phyloP scores from a whole-genome alignment of 129 eudicot genomes.

The Saussurea involucrata region DNA sequence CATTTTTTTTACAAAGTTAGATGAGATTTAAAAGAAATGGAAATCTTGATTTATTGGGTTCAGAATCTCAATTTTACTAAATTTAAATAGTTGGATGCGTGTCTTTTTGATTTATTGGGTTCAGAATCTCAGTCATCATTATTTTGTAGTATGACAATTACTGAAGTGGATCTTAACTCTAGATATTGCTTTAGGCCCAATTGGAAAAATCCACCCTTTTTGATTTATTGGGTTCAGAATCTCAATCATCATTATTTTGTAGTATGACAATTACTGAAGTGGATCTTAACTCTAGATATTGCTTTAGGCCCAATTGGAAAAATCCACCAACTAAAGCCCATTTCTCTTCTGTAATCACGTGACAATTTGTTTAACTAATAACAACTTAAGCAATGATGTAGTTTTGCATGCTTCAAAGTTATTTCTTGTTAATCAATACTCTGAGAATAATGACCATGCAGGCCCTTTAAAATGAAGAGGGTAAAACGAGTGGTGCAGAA shows the following conservation, averaged over 20 bases:
- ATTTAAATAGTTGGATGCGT: too few relatives aligned
- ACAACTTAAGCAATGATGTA: background rate
- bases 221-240: too few relatives aligned
- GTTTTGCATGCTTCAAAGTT: background rate
- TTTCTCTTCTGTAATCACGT: background rate
- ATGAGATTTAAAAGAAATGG: background rate
- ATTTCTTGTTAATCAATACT: background rate
- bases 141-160: background rate
- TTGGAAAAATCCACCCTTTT: background rate
- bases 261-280: background rate
- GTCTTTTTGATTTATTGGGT: too few relatives aligned
- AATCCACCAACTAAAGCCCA: background rate
- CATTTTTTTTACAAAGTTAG: background rate
- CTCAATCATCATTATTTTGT: background rate
- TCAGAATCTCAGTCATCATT: background rate
- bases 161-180: background rate
- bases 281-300: background rate
- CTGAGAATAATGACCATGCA: conserved; percentile 23
- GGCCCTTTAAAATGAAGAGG: conserved; percentile 63
- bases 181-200: background rate
- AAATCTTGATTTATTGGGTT: background rate
- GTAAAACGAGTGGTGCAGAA: conserved; percentile 65
- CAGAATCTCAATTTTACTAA: background rate
- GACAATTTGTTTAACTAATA: background rate
- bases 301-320: background rate